Evolutionary conservation across 345 rosid genomes (phyloP), one percentile per base, ranked within the genome.

Genomic region (Syzygium grande): DNA sequence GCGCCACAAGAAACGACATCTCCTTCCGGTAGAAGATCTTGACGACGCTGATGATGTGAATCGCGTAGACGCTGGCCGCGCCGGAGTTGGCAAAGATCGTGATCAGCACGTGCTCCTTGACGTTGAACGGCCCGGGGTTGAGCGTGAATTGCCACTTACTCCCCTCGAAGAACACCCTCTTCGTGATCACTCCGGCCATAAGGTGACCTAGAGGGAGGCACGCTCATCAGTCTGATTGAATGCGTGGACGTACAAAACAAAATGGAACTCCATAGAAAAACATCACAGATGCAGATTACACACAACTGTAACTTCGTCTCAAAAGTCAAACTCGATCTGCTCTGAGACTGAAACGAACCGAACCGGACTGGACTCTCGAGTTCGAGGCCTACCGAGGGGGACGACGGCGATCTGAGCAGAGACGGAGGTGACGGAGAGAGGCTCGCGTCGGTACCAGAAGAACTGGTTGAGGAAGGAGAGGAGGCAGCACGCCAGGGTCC

Each of bases 391-490:
- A 85, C 97, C 97, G 52, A 95, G 89, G 0, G 97, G 97, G 22
- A 94, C 87, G 85, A 93, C 96, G 59, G 94, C 95, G 88, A 95
- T 92, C 90, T 95, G 97, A 5, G 96, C 95, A 65, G 94, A 92
- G 90, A 95, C 89, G 84, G 97, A 90, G 55, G 94, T 86, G 92
- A 95, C 65, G 22, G 95, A 87, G 88, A 95, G 95, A 4, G 97
- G 97, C 86, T 95, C 94, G 1, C 93, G 87, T 41, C 97, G 95
- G 94, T 92, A 95, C 94, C 93, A 91, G 93, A 94, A 95, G 92
- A 95, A 95, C 87, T 95, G 97, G 91, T 95, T 95, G 88, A 95
- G 94, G 87, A 95, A 95, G 23, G 97, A 95, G 52, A 94, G 94
- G 85, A 95, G 92, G 23, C 86, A 49, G 88, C 97, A 95, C 51